These are phyloP conservation scores for Geosmithia putterillii DNA, from an alignment of 2,329 filamentous ascomycete species.

Conservation along the genomic window DNA sequence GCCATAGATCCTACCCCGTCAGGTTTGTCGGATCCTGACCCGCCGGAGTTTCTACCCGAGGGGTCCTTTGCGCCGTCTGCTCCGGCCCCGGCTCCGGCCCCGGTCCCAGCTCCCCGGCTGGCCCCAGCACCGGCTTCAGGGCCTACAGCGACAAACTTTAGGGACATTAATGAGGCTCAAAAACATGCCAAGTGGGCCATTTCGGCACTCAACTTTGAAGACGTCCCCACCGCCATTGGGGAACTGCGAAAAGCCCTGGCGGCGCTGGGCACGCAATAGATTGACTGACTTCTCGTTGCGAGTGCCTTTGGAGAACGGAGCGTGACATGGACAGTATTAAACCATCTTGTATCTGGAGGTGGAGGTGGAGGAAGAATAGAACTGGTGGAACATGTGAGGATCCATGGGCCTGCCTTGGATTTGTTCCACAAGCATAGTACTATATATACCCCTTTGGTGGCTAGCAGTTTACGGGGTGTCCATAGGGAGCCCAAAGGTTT, in stretches of 20 bases:
- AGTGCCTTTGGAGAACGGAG: no score
- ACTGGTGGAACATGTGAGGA: not conserved
- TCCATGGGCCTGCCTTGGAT: not conserved
- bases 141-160: conserved; percentile 9
- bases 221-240: conserved; percentile 78
- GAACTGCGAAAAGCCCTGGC: conserved; percentile 69
- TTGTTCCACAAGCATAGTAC: not conserved
- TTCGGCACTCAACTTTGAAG: conserved; percentile 92
- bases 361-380: not conserved
- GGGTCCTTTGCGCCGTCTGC: not conserved
- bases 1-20: conserved; percentile 11
- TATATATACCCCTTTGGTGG: not conserved
- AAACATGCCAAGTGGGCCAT: conserved; percentile 98
- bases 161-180: conserved; percentile 69
- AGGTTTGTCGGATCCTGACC: conserved; percentile 6
- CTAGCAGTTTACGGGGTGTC: not conserved
- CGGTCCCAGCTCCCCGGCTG: conserved; percentile 5
- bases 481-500: not conserved
- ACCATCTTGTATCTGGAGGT: not conserved
- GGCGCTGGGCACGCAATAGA: conserved; percentile 46
- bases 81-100: conserved; percentile 1
- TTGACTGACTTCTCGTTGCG: no score
- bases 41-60: conserved; percentile 1
- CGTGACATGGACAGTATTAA: not conserved
- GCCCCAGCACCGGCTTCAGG: conserved; percentile 3